These are phyloP conservation scores for Wickerhamiella cacticola DNA, from an alignment of 805 yeast species.

Conservation along the genomic window DNA sequence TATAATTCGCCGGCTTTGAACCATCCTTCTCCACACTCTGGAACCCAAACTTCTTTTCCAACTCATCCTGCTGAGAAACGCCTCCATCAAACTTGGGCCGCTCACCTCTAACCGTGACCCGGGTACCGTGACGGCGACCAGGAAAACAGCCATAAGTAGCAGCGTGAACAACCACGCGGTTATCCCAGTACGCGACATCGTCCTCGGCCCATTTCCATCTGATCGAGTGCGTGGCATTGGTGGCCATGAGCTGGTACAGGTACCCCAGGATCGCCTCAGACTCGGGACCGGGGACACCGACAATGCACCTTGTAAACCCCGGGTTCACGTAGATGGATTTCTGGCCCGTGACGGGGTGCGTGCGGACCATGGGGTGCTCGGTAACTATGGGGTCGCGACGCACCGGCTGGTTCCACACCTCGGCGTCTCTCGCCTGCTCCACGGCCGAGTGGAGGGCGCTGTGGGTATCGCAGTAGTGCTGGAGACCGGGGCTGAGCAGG, in stretches of 20 bases:
- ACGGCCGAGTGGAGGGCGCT: conserved; percentile 56
- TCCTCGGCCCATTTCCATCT: conserved; percentile 39
- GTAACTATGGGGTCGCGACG: conserved; percentile 37
- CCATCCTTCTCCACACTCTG: conserved; percentile 11
- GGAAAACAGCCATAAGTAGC: conserved; percentile 37
- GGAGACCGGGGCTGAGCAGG: conserved; percentile 38
- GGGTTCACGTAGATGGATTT: conserved; percentile 46
- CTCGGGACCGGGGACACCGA: conserved; percentile 64
- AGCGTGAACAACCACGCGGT: conserved; percentile 40
- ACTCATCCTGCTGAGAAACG: conserved; percentile 19
- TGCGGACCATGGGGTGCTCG: conserved; percentile 49
- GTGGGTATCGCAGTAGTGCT: conserved; percentile 39
- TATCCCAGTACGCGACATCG: conserved; percentile 44
- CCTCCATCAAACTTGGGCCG: conserved; percentile 36
- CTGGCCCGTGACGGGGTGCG: conserved; percentile 55
- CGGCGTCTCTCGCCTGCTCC: conserved; percentile 24
- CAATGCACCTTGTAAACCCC: conserved; percentile 51
- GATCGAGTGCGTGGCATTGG: conserved; percentile 33
- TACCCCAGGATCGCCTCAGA: conserved; percentile 48
- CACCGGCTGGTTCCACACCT: conserved; percentile 40
- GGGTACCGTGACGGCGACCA: conserved; percentile 35
- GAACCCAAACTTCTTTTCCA: conserved; percentile 3
- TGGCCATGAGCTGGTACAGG: conserved; percentile 32
- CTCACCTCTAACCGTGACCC: conserved; percentile 45
- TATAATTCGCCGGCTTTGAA: conserved; percentile 9